A percentile compares a stretch with the other conserved stretches of the same genome.
Conservation (phyloP, 1,284 basidiomycete species). For the Ustilago crameri region DNA sequence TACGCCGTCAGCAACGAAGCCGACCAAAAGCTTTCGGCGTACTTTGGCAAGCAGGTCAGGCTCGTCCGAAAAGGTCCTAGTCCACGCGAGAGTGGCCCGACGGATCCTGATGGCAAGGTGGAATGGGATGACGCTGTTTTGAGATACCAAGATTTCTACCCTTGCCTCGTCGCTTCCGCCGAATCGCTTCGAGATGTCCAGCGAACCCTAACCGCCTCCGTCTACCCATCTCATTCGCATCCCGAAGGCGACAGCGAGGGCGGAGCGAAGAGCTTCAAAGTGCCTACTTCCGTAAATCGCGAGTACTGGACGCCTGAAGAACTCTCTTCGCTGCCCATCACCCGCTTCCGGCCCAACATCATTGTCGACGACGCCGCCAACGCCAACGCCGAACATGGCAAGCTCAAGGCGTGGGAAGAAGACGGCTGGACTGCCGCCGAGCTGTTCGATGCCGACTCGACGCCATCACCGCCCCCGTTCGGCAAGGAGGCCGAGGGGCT, state of each 20-base stretch:
- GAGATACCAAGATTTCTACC: slow-evolving; percentile 58
- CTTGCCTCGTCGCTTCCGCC: slow-evolving; percentile 49
- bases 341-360: slow-evolving; percentile 61
- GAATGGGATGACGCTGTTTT: slow-evolving; percentile 41
- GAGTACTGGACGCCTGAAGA: slow-evolving; percentile 60
- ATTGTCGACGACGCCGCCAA: slow-evolving; percentile 39
- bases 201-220: slow-evolving; percentile 48
- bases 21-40: slow-evolving; percentile 52
- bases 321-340: slow-evolving; percentile 47
- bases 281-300: slow-evolving; percentile 42
- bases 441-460: slow-evolving; percentile 31
- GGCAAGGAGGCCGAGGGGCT: slow-evolving; percentile 45
- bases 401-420: slow-evolving; percentile 58
- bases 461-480: slow-evolving; percentile 11
- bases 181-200: slow-evolving; percentile 56
- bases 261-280: slow-evolving; percentile 31
- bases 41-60: slow-evolving; percentile 58
- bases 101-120: slow-evolving; percentile 35
- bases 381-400: slow-evolving; percentile 1
- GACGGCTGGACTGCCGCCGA: slow-evolving; percentile 58
- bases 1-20: slow-evolving; percentile 57
- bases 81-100: slow-evolving; percentile 31
- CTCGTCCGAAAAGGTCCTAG: slow-evolving; percentile 58
- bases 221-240: slow-evolving; percentile 35
- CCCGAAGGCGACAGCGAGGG: background rate